Percentiles rank a stretch among this genome's conserved stretches.
Conservation (phyloP, 1,284 basidiomycete species). For the Melampsora americana region DNA sequence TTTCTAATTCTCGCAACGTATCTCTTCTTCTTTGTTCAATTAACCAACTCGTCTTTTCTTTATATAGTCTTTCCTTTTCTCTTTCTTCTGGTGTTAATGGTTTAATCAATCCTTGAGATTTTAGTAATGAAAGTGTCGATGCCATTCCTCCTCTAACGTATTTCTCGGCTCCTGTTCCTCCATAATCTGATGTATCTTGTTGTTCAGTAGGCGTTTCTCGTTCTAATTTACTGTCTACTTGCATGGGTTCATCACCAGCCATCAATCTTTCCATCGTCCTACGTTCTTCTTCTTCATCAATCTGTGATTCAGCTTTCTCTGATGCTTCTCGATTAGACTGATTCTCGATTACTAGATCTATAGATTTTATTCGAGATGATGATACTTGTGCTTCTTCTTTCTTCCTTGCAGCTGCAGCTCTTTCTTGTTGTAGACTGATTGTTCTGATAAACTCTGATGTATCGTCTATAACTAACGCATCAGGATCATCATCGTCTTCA, state of each 20-base stretch:
- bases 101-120: constrained; percentile 84
- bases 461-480: constrained; percentile 79
- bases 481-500: constrained; percentile 26
- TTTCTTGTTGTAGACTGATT: constrained; percentile 62
- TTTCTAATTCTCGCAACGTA: constrained; percentile 75
- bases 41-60: constrained; percentile 84
- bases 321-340: background rate
- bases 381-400: constrained; percentile 57
- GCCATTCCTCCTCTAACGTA: constrained; percentile 63
- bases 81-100: constrained; percentile 64
- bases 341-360: constrained; percentile 51
- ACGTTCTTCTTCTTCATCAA: constrained; percentile 36
- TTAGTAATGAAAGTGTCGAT: constrained; percentile 78
- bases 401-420: constrained; percentile 52
- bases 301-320: constrained; percentile 12
- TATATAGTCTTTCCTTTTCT: constrained; percentile 78
- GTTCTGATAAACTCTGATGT: constrained; percentile 94
- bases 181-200: constrained; percentile 24
- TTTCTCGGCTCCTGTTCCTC: constrained; percentile 30
- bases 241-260: constrained; percentile 22
- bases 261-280: constrained; percentile 39
- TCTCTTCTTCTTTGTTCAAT: constrained; percentile 73
- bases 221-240: background rate
- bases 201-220: background rate
- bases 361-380: constrained; percentile 61